Evolutionary conservation across 2,329 filamentous ascomycete genomes (phyloP).

Genomic region (Hansfordia pulvinata): DNA sequence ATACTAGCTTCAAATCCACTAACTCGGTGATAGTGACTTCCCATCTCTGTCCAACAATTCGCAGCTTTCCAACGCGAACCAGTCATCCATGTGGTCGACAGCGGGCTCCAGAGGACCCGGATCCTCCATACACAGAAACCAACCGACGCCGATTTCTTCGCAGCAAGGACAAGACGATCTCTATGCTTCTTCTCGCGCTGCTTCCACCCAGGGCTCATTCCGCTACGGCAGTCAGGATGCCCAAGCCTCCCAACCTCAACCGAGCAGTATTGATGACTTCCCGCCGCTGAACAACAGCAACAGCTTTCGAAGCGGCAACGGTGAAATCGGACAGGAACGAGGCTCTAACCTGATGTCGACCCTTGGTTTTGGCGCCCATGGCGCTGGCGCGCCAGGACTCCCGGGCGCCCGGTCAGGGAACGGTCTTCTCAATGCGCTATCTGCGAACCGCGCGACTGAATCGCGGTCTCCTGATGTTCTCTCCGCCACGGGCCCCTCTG

Average conservation of each 20-base stretch:
- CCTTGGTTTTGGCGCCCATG: slow-evolving; percentile 37
- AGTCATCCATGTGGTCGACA: slow-evolving; percentile 40
- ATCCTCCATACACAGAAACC: slow-evolving; percentile 34
- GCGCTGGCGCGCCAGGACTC: slow-evolving; percentile 21
- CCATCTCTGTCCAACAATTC: slow-evolving; percentile 50
- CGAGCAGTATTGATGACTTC: slow-evolving; percentile 43
- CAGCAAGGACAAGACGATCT: slow-evolving; percentile 38
- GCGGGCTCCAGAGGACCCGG: slow-evolving; percentile 34
- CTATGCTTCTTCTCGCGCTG: slow-evolving; percentile 21
- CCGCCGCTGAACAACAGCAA: slow-evolving; percentile 37
- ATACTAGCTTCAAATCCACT: slow-evolving; percentile 7
- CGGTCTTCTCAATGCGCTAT: slow-evolving; percentile 50
- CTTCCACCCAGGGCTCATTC: slow-evolving; percentile 31
- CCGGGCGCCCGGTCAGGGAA: slow-evolving; percentile 37
- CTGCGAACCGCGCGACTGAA: slow-evolving; percentile 39
- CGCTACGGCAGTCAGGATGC: slow-evolving; percentile 36
- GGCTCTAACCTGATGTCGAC: slow-evolving; percentile 36
- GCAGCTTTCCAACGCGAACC: slow-evolving; percentile 33
- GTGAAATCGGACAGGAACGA: slow-evolving; percentile 44
- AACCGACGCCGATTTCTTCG: slow-evolving; percentile 33
- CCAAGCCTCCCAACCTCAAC: slow-evolving; percentile 31
- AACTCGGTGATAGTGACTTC: slow-evolving; percentile 38
- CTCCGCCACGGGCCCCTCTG: slow-evolving; percentile 20
- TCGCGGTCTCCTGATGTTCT: slow-evolving; percentile 32
- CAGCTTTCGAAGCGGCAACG: slow-evolving; percentile 31